Percentiles rank a stretch among this genome's conserved stretches.
Evolutionary conservation across 1,284 basidiomycete genomes (phyloP).

Genomic region (Amylostereum areolatum): DNA sequence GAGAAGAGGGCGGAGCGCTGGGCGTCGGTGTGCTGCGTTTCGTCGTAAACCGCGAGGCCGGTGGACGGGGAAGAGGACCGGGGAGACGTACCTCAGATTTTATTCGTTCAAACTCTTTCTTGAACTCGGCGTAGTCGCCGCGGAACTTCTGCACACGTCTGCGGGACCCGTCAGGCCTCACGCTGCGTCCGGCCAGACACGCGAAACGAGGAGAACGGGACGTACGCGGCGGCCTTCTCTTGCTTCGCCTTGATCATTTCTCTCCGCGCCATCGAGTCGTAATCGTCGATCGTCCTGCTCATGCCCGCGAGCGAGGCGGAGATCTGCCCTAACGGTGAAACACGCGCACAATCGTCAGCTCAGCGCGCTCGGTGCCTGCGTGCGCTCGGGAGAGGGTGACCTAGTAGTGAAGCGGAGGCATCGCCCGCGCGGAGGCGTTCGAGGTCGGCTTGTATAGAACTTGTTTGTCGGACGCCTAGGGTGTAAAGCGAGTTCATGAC

Average conservation of each 20-base stretch:
- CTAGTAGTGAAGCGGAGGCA: conserved; percentile 72
- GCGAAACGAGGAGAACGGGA: conserved; percentile 6
- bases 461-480: conserved; percentile 86
- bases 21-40: conserved; percentile 42
- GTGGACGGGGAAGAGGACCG: background rate
- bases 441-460: conserved; percentile 83
- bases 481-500: conserved; percentile 98
- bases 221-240: conserved; percentile 89
- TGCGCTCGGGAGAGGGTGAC: conserved; percentile 22
- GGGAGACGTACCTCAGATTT: conserved; percentile 44
- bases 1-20: conserved; percentile 57
- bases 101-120: conserved; percentile 62
- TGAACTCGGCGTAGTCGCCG: conserved; percentile 66
- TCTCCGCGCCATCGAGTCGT: conserved; percentile 90
- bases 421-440: conserved; percentile 78
- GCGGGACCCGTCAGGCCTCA: background rate
- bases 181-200: background rate
- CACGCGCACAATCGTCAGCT: conserved; percentile 8
- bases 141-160: conserved; percentile 84
- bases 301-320: conserved; percentile 90
- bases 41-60: conserved; percentile 1
- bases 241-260: conserved; percentile 93
- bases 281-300: conserved; percentile 90
- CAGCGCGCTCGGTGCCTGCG: background rate
- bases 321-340: conserved; percentile 83